phyloP scores from a whole-genome alignment of 768 basidiomycete genomes.

The Coprinopsis marcescibilis region DNA sequence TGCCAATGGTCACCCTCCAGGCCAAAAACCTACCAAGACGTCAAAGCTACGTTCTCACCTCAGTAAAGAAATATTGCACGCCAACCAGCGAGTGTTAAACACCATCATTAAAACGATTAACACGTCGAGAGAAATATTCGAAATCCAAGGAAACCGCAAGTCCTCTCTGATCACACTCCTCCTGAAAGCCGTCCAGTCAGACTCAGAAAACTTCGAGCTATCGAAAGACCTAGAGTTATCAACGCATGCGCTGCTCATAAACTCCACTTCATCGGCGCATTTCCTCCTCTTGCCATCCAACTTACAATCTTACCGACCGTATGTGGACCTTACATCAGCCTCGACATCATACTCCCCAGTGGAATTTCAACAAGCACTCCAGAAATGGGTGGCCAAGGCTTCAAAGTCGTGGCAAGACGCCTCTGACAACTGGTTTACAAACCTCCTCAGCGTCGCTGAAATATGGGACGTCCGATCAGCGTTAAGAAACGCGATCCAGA shows the following conservation, averaged over 20 bases:
- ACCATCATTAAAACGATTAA: conserved; percentile 54
- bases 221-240: conserved; percentile 55
- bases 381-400: conserved; percentile 61
- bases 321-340: conserved; percentile 64
- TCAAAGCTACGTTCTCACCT: conserved; percentile 17
- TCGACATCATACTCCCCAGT: conserved; percentile 44
- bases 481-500: conserved; percentile 40
- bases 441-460: conserved; percentile 54
- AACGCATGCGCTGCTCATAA: conserved; percentile 60
- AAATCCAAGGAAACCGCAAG: conserved; percentile 22
- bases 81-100: conserved; percentile 45
- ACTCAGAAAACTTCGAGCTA: conserved; percentile 23
- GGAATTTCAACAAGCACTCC: conserved; percentile 41
- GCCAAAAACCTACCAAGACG: not conserved
- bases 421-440: conserved; percentile 51
- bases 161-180: conserved; percentile 42
- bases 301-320: conserved; percentile 79
- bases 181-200: conserved; percentile 60
- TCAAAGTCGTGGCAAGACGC: conserved; percentile 37
- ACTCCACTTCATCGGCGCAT: conserved; percentile 79
- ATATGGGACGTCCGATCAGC: conserved; percentile 67
- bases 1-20: conserved; percentile 2
- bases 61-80: conserved; percentile 49
- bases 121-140: conserved; percentile 54
- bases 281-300: conserved; percentile 68